These are phyloP conservation scores for Rhododendron griersonianum DNA, from an alignment of 148 eudicot genomes.

Conservation along the genomic window DNA sequence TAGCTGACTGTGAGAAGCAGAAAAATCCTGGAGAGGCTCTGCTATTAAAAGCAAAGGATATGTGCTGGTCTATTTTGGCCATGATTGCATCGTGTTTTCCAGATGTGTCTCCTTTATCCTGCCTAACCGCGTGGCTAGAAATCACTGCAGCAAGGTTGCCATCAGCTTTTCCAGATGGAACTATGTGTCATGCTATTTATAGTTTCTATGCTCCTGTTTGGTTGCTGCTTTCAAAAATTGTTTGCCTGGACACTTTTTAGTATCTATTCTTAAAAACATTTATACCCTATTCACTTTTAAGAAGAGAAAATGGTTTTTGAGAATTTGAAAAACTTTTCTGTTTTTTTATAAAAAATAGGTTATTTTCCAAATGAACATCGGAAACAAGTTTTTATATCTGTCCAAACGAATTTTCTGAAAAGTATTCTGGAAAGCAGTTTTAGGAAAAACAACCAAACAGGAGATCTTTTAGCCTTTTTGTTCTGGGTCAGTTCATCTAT, in stretches of 20 bases:
- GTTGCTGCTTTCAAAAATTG: neutral
- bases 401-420: neutral
- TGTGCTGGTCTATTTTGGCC: constrained; percentile 93
- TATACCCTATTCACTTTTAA: neutral
- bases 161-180: constrained; percentile 4
- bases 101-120: constrained; percentile 77
- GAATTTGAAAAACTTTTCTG: neutral
- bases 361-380: neutral
- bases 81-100: constrained; percentile 91
- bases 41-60: constrained; percentile 75
- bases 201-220: constrained; percentile 6
- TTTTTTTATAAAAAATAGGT: neutral
- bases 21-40: constrained; percentile 79
- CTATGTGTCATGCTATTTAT: constrained; percentile 8
- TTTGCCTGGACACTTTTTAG: neutral
- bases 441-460: neutral
- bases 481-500: neutral
- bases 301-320: neutral
- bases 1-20: constrained; percentile 82
- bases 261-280: neutral
- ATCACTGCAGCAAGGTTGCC: constrained; percentile 88
- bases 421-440: neutral
- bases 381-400: neutral
- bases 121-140: constrained; percentile 92
- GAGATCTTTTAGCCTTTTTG: neutral